Conservation (phyloP, 1,139 yeast species). For the Kodamaea derodonti region DNA sequence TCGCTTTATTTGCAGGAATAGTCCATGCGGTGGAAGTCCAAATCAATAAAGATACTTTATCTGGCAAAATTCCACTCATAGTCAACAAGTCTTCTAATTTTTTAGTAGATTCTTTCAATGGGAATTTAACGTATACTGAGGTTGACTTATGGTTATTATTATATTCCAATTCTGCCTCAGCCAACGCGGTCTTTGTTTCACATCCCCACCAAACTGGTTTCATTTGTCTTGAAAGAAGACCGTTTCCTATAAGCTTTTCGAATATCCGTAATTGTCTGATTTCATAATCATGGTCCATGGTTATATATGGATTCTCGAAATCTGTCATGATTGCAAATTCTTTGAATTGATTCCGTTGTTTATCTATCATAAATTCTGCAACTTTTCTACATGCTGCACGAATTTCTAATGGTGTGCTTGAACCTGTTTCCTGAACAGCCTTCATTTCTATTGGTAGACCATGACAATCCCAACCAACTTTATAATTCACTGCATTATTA, state of each 20-base stretch:
- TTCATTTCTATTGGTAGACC: constrained; percentile 94
- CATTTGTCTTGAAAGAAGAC: constrained; percentile 73
- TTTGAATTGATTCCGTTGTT: constrained; percentile 62
- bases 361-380: constrained; percentile 61
- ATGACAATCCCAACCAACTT: constrained; percentile 99
- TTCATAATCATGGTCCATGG: constrained; percentile 71
- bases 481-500: constrained; percentile 62
- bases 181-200: constrained; percentile 88
- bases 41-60: constrained; percentile 38
- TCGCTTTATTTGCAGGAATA: constrained; percentile 79
- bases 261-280: constrained; percentile 71
- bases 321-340: constrained; percentile 80
- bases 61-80: background rate
- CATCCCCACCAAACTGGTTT: constrained; percentile 99
- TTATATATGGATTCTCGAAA: constrained; percentile 67
- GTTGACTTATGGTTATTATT: constrained; percentile 66
- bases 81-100: constrained; percentile 3
- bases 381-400: constrained; percentile 63
- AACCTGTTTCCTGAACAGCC: constrained; percentile 38
- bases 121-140: constrained; percentile 72
- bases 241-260: constrained; percentile 57
- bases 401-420: constrained; percentile 41
- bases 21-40: constrained; percentile 99
- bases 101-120: constrained; percentile 24
- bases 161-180: constrained; percentile 94